A percentile compares a stretch with the other conserved stretches of the same genome.
These are phyloP conservation scores for Leptodontidium sp. DNA, from an alignment of 2,329 filamentous ascomycete genomes.

Conservation along the genomic window DNA sequence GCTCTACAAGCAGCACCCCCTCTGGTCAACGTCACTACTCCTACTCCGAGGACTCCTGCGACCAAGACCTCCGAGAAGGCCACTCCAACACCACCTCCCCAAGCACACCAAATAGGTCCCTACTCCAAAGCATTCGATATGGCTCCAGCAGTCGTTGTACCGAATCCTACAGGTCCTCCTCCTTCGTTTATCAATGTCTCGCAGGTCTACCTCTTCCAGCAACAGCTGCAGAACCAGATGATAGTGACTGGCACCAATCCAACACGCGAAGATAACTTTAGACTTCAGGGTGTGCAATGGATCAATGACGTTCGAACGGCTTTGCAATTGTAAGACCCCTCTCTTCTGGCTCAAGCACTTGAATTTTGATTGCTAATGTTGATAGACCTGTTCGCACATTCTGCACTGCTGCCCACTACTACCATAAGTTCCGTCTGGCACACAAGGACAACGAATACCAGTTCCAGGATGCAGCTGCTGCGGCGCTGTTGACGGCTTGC, in stretches of 20 bases:
- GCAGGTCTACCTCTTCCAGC: slow-evolving; percentile 82
- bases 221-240: slow-evolving; percentile 78
- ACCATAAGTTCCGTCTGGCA: slow-evolving; percentile 89
- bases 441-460: slow-evolving; percentile 89
- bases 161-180: slow-evolving; percentile 39
- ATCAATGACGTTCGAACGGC: slow-evolving; percentile 85
- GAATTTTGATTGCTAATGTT: slow-evolving; percentile 17
- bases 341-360: slow-evolving; percentile 28
- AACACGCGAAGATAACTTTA: slow-evolving; percentile 79
- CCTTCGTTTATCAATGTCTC: slow-evolving; percentile 50
- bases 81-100: not conserved
- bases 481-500: slow-evolving; percentile 89
- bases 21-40: not conserved
- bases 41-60: not conserved
- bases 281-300: slow-evolving; percentile 86
- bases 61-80: not conserved
- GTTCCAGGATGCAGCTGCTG: slow-evolving; percentile 85
- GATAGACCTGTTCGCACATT: slow-evolving; percentile 86
- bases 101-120: slow-evolving; percentile 4
- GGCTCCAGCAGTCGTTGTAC: slow-evolving; percentile 16
- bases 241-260: slow-evolving; percentile 74
- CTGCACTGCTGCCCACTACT: slow-evolving; percentile 90
- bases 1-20: not conserved
- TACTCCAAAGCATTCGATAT: slow-evolving; percentile 12
- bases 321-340: slow-evolving; percentile 74